phyloP scores from a whole-genome alignment of 1,284 basidiomycete genomes.

The Entoloma clypeatum region DNA sequence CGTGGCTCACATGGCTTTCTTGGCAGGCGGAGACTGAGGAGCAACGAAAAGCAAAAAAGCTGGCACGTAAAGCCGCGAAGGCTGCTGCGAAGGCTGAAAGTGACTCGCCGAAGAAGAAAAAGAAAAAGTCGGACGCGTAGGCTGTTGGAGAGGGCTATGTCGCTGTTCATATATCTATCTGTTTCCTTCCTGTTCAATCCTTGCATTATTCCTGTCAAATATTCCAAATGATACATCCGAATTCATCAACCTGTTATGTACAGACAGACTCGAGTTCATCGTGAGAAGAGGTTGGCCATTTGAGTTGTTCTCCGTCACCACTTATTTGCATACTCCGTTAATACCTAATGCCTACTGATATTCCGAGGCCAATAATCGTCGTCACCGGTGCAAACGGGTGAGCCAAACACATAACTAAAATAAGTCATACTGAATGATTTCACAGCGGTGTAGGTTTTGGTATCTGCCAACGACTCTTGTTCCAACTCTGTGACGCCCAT shows the following conservation, averaged over 20 bases:
- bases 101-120: conserved; percentile 73
- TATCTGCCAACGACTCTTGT: conserved; percentile 77
- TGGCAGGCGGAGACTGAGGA: conserved; percentile 65
- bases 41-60: conserved; percentile 69
- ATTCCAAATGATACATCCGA: background rate
- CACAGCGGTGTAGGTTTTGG: conserved; percentile 81
- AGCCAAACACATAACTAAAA: conserved; percentile 9
- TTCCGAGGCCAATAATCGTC: conserved; percentile 30
- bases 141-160: conserved; percentile 6
- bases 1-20: conserved; percentile 15
- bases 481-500: conserved; percentile 54
- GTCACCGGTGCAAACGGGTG: conserved; percentile 47
- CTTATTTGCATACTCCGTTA: too few relatives aligned
- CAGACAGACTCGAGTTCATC: too few relatives aligned
- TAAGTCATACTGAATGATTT: background rate
- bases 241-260: background rate
- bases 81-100: conserved; percentile 43
- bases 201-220: conserved; percentile 1
- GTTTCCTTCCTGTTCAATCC: conserved; percentile 1
- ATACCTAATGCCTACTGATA: too few relatives aligned
- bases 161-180: conserved; percentile 10
- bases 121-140: conserved; percentile 57
- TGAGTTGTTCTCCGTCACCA: too few relatives aligned
- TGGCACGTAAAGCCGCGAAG: conserved; percentile 70
- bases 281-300: too few relatives aligned